Percentiles rank a stretch among this genome's conserved stretches.
Conservation (phyloP, 768 basidiomycete genomes). For the Trametes cubensis region DNA sequence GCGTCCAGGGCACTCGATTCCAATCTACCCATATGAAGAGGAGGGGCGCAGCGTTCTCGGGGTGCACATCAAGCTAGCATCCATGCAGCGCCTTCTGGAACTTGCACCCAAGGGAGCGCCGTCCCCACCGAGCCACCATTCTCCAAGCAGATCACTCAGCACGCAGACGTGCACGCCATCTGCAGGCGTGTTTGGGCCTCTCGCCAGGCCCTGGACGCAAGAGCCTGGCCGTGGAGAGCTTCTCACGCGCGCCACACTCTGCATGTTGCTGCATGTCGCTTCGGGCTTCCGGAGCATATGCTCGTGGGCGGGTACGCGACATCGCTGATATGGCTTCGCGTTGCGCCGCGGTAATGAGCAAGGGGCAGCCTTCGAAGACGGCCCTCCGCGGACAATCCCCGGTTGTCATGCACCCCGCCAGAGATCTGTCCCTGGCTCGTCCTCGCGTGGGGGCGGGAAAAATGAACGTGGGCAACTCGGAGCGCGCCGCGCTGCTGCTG, state of each 20-base stretch:
- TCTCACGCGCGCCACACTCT: conserved; percentile 17
- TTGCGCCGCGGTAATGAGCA: conserved; percentile 16
- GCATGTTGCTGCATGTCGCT: conserved; percentile 12
- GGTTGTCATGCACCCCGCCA: conserved; percentile 1
- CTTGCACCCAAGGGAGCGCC: neutral
- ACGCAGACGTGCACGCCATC: neutral
- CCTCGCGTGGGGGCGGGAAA: neutral
- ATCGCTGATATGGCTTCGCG: neutral
- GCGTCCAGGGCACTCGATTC: conserved; percentile 12
- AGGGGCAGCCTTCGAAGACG: neutral
- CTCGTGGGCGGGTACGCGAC: conserved; percentile 7
- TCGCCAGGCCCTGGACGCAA: neutral
- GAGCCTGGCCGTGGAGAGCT: neutral
- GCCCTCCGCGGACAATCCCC: conserved; percentile 1
- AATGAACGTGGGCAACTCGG: conserved; percentile 5
- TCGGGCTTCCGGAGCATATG: conserved; percentile 17
- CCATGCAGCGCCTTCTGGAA: neutral
- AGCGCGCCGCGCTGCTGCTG: neutral
- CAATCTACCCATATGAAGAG: conserved; percentile 15
- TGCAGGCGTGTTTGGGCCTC: neutral
- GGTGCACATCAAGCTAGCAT: neutral
- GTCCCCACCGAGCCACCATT: neutral
- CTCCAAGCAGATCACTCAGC: neutral
- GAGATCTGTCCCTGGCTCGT: neutral
- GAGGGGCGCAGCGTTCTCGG: neutral